Base-by-base conservation (phyloP, 768 basidiomycete genomes). In the Mycena indigotica region DNA sequence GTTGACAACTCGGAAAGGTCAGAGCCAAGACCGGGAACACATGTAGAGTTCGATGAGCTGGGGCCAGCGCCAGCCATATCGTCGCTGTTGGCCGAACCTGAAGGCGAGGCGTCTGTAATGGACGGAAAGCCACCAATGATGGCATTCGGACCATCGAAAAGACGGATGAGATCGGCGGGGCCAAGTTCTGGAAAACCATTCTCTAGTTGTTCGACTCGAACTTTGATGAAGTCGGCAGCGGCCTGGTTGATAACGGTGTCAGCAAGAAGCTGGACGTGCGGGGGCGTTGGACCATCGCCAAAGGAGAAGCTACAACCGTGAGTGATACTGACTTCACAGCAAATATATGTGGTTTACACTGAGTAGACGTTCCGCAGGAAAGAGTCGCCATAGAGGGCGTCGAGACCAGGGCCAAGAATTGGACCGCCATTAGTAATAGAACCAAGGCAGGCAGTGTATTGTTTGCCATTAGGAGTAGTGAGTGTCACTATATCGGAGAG, bases 291-390 rank as follows among this genome's bases (percentile, higher is more conserved):
- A 39, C 70, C 61, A 56, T 79, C 74, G 25, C 76, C 79, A 63
- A 80, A 80, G 55, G 80, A 73, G 67, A 73, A 80, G 3, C 78
- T 78, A 38, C 52, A 16, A 29, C 0, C 8, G 51, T 30, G 16
- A 45, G 28, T 28, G n/a, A 45, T 21, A n/a, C 35, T 4, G 35
- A 49, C 21, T 12, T 19, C 4, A n/a, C 15, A 6, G 32, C n/a
- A 19, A 35, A 35, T 19, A 4, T 28, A 28, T 24, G 6, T 28
- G 55, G 56, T 77, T 4, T 66, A 79, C 77, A 78, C 73, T 0
- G 74, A 67, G 53, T 80, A 80, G 24, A 77, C 75, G 52, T 80
- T 80, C 29, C 79, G 75, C 63, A 80, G 71, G 66, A 79, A 79
- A 3, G 75, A 68, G 57, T 77, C 77, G 1, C 79, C 79, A 38